phyloP scores from a whole-genome alignment of 352 stramenopile species.

The Phytophthora nicotianae region DNA sequence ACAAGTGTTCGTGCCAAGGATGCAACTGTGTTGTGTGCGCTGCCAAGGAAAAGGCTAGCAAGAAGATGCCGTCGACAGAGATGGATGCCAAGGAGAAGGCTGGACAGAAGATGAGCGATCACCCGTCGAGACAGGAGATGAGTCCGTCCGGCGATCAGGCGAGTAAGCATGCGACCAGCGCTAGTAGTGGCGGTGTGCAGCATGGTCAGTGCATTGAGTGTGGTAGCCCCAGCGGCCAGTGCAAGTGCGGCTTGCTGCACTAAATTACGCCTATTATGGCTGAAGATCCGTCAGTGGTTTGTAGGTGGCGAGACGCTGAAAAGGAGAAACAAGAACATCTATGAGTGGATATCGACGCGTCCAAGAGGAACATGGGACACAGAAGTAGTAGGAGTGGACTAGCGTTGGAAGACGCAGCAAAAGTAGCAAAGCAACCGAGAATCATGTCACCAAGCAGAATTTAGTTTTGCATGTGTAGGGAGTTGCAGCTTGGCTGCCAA shows the following conservation, averaged over 20 bases:
- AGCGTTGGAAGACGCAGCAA: slow-evolving; percentile 4
- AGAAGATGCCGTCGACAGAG: slow-evolving; percentile 12
- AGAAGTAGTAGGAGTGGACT: background rate
- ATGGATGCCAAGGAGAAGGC: no score
- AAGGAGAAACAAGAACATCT: no score
- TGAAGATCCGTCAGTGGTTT: no score
- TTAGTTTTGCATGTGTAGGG: slow-evolving; percentile 12
- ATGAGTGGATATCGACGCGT: no score
- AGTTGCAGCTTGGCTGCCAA: slow-evolving; percentile 8
- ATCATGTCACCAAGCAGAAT: background rate
- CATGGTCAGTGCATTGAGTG: slow-evolving; percentile 18
- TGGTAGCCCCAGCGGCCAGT: slow-evolving; percentile 25
- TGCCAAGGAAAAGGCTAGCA: slow-evolving; percentile 5
- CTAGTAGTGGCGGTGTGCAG: slow-evolving; percentile 1
- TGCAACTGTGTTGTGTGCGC: slow-evolving; percentile 28
- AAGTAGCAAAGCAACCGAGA: background rate
- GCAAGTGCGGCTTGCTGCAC: slow-evolving; percentile 36
- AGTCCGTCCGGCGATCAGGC: slow-evolving; percentile 5
- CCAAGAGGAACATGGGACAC: background rate
- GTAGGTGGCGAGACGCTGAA: background rate
- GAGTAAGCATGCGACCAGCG: slow-evolving; percentile 4
- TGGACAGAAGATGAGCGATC: no score
- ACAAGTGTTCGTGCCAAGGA: slow-evolving; percentile 31
- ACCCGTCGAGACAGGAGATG: no score
- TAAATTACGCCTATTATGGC: slow-evolving; percentile 16